phyloP scores from a whole-genome alignment of 805 yeast species.

The Ogataea neopini region DNA sequence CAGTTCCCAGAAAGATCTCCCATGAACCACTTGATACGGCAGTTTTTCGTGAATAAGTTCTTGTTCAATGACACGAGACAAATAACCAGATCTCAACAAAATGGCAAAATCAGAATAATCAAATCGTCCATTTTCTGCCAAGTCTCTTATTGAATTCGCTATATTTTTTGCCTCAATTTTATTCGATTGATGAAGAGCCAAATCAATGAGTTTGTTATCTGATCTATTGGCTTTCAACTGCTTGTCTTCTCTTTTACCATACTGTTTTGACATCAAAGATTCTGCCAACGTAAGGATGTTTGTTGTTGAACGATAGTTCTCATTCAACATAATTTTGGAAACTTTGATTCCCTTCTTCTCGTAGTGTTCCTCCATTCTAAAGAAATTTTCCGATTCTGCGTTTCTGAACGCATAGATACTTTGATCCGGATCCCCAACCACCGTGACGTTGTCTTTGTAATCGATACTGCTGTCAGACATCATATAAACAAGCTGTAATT shows the following conservation, averaged over 20 bases:
- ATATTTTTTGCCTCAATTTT: conserved; percentile 61
- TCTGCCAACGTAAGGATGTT: conserved; percentile 67
- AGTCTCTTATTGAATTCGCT: conserved; percentile 50
- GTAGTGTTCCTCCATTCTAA: conserved; percentile 47
- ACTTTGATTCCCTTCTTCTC: conserved; percentile 15
- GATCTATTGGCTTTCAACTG: conserved; percentile 47
- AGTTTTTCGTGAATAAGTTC: conserved; percentile 55
- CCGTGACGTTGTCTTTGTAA: conserved; percentile 60
- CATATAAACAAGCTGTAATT: conserved; percentile 63
- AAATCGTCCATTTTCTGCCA: conserved; percentile 44
- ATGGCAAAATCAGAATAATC: conserved; percentile 67
- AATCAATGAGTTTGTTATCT: conserved; percentile 48
- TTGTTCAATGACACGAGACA: conserved; percentile 63
- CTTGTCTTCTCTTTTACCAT: conserved; percentile 43
- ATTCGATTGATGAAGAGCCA: conserved; percentile 40
- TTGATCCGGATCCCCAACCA: conserved; percentile 97
- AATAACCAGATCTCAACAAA: conserved; percentile 63
- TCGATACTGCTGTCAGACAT: conserved; percentile 45
- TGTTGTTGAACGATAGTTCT: conserved; percentile 81
- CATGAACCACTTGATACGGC: conserved; percentile 70
- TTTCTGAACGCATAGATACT: conserved; percentile 87
- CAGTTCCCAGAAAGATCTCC: conserved; percentile 78
- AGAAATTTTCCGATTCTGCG: conserved; percentile 71
- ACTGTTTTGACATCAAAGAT: conserved; percentile 60
- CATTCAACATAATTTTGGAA: conserved; percentile 47